Percentiles rank a stretch among this genome's conserved stretches.
Conservation (phyloP, 345 rosid genomes). For the Gossypium anomalum region DNA sequence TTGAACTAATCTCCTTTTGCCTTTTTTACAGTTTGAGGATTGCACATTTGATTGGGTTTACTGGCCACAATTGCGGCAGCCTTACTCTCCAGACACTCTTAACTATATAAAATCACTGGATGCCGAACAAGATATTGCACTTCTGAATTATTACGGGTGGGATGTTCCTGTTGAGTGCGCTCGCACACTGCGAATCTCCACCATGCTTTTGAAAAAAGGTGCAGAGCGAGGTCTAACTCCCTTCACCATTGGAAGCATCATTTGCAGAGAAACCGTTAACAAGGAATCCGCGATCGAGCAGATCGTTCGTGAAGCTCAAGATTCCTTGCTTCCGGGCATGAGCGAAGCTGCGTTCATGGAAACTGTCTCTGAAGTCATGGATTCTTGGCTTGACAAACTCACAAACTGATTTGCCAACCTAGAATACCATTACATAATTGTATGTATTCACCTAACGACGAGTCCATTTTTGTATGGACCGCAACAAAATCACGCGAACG, state of each 20-base stretch:
- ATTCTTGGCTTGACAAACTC: slow-evolving; percentile 49
- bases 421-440: slow-evolving; percentile 16
- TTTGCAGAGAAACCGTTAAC: slow-evolving; percentile 77
- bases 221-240: slow-evolving; percentile 70
- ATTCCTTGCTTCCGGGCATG: slow-evolving; percentile 50
- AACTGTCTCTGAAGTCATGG: slow-evolving; percentile 58
- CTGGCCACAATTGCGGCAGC: slow-evolving; percentile 90
- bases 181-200: slow-evolving; percentile 66
- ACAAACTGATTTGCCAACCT: slow-evolving; percentile 23
- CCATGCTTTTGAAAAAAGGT: slow-evolving; percentile 89
- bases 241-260: slow-evolving; percentile 70
- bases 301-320: slow-evolving; percentile 60
- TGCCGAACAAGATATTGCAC: slow-evolving; percentile 68
- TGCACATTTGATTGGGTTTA: slow-evolving; percentile 97
- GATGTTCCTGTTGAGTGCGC: slow-evolving; percentile 54
- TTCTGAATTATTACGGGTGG: slow-evolving; percentile 70
- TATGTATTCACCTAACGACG: slow-evolving; percentile 19
- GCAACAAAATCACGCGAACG: slow-evolving; percentile 9
- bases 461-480: slow-evolving; percentile 43
- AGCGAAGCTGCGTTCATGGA: slow-evolving; percentile 67
- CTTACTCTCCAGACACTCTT: slow-evolving; percentile 47
- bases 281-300: slow-evolving; percentile 72
- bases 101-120: slow-evolving; percentile 68
- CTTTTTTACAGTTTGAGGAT: slow-evolving; percentile 76
- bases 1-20: slow-evolving; percentile 6